These are phyloP conservation scores for Diplodia seriata DNA, from an alignment of 2,329 filamentous ascomycete genomes.

Conservation along the genomic window DNA sequence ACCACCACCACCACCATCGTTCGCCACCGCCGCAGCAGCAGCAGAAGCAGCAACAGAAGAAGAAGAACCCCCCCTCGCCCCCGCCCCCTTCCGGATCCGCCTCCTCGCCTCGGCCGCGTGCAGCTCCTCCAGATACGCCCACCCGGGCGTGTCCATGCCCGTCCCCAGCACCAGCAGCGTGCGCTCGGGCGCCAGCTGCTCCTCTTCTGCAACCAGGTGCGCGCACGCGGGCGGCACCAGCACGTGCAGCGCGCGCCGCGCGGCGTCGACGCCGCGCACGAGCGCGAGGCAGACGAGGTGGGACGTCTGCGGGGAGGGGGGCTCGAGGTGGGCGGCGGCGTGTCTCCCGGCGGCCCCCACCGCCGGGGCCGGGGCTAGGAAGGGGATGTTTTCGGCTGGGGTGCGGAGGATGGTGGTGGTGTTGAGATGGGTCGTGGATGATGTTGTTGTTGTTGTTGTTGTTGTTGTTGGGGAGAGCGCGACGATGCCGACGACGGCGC, in stretches of 20 bases:
- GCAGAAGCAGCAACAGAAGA: too few relatives aligned
- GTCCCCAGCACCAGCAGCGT: slow-evolving; percentile 45
- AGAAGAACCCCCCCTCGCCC: too few relatives aligned
- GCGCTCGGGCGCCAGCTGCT: slow-evolving; percentile 37
- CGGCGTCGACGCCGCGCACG: slow-evolving; percentile 71
- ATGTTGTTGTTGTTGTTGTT: too few relatives aligned
- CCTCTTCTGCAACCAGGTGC: slow-evolving; percentile 33
- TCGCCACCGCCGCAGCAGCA: not conserved
- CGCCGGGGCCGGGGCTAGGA: slow-evolving; percentile 57
- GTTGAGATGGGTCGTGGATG: slow-evolving; percentile 54
- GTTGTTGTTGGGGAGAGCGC: slow-evolving; percentile 45
- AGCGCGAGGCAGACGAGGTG: slow-evolving; percentile 69
- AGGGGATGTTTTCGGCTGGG: slow-evolving; percentile 62
- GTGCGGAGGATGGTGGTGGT: slow-evolving; percentile 36
- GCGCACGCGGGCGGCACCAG: slow-evolving; percentile 64
- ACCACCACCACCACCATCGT: not conserved
- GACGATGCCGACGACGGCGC: slow-evolving; percentile 72
- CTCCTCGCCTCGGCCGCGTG: slow-evolving; percentile 33
- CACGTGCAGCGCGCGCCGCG: slow-evolving; percentile 64
- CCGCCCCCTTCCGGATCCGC: slow-evolving; percentile 5
- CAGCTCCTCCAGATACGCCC: slow-evolving; percentile 46
- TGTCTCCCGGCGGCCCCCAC: too few relatives aligned
- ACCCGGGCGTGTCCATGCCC: slow-evolving; percentile 42
- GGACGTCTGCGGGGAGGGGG: slow-evolving; percentile 66
- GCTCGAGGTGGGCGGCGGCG: slow-evolving; percentile 41